Conservation (phyloP, 768 basidiomycete genomes). For the Auriscalpium orientale region DNA sequence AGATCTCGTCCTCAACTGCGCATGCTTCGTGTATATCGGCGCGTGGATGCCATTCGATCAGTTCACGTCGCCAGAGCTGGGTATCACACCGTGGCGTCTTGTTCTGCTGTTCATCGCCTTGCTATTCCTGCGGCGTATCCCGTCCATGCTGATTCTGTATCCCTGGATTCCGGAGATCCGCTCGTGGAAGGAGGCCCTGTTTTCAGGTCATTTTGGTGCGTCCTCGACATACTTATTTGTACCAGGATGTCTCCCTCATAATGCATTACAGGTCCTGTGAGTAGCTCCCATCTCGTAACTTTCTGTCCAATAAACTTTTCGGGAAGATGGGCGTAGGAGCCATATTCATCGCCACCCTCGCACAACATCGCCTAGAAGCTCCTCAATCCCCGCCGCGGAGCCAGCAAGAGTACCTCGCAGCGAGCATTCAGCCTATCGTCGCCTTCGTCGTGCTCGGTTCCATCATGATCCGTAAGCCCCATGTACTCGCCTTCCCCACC, state of each 20-base stretch:
- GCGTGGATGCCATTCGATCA: conserved; percentile 72
- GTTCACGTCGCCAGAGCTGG: conserved; percentile 49
- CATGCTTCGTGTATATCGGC: conserved; percentile 78
- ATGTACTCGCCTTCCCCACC: background rate
- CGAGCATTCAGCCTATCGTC: conserved; percentile 73
- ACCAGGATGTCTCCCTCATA: background rate
- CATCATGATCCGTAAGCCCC: conserved; percentile 66
- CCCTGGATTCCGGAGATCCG: conserved; percentile 81
- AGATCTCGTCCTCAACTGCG: conserved; percentile 78
- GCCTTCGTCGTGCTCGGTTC: conserved; percentile 83
- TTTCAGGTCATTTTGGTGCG: conserved; percentile 84
- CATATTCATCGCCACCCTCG: conserved; percentile 78
- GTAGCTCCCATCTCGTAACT: conserved; percentile 12
- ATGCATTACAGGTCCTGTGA: conserved; percentile 40
- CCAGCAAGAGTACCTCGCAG: conserved; percentile 68
- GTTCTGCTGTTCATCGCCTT: conserved; percentile 60
- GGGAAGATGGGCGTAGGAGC: conserved; percentile 85
- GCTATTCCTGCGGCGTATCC: conserved; percentile 72
- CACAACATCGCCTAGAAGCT: conserved; percentile 50
- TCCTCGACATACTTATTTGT: background rate
- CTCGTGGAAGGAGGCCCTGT: conserved; percentile 80
- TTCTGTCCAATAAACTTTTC: background rate
- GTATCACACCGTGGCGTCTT: conserved; percentile 65
- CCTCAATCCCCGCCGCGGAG: conserved; percentile 53
- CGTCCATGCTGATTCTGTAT: conserved; percentile 69